Evolutionary conservation across 768 basidiomycete genomes (phyloP).

Genomic region (Rickenella mellea): DNA sequence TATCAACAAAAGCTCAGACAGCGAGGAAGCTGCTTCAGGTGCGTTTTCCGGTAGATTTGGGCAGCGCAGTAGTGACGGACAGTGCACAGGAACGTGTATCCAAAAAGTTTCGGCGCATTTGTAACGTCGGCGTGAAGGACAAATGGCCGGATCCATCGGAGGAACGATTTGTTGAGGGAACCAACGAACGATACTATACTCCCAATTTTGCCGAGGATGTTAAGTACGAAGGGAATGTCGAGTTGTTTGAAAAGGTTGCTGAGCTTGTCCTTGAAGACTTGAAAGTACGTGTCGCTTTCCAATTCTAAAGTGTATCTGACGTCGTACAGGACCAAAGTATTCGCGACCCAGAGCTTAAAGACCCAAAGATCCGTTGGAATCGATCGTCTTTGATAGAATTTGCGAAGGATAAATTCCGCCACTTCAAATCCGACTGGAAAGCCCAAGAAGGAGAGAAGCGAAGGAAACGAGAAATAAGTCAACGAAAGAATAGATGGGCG

Average conservation of each 20-base stretch:
- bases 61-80: too few relatives aligned
- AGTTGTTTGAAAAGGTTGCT: not conserved
- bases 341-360: not conserved
- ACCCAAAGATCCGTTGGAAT: slow-evolving; percentile 4
- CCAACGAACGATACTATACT: not conserved
- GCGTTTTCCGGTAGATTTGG: too few relatives aligned
- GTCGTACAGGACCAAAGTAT: too few relatives aligned
- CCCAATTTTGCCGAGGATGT: not conserved
- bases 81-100: too few relatives aligned
- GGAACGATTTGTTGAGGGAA: too few relatives aligned
- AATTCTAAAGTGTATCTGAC: too few relatives aligned
- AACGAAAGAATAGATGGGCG: slow-evolving; percentile 1
- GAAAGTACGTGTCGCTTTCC: not conserved
- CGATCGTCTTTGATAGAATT: slow-evolving; percentile 1
- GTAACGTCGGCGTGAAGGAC: too few relatives aligned
- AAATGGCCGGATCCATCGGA: too few relatives aligned
- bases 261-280: not conserved
- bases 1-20: too few relatives aligned
- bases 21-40: too few relatives aligned
- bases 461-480: not conserved
- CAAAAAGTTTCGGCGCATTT: too few relatives aligned
- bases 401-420: slow-evolving; percentile 4
- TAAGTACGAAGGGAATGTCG: not conserved
- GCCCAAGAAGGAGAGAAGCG: slow-evolving; percentile 2
- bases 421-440: slow-evolving; percentile 2